Percentiles rank a stretch among this genome's conserved stretches.
These are phyloP conservation scores for Xylariaceae sp. DNA, from an alignment of 2,329 filamentous ascomycete species.

Conservation along the genomic window DNA sequence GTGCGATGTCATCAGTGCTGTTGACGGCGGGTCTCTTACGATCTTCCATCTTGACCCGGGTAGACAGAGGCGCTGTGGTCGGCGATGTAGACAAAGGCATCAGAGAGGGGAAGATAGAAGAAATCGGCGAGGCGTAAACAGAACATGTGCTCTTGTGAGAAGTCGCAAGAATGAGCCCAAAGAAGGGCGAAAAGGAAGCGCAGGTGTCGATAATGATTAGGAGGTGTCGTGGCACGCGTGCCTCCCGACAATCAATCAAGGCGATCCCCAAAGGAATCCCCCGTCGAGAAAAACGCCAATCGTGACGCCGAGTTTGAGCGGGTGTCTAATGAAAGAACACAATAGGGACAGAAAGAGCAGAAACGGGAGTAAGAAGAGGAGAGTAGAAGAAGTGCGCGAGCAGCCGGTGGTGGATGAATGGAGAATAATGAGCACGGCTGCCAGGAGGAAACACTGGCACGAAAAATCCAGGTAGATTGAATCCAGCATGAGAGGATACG, in stretches of 20 bases:
- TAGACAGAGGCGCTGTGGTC: constrained; percentile 74
- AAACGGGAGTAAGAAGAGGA: background rate
- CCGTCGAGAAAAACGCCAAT: constrained; percentile 20
- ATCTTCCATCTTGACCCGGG: constrained; percentile 97
- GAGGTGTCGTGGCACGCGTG: constrained; percentile 25
- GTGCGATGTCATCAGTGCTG: constrained; percentile 81
- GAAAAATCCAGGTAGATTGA: constrained; percentile 31
- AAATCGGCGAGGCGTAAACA: constrained; percentile 29
- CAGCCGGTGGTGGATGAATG: constrained; percentile 12
- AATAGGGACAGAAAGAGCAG: constrained; percentile 3
- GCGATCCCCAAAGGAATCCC: constrained; percentile 28
- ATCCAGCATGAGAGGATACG: constrained; percentile 13
- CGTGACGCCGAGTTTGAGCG: background rate
- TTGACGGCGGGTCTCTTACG: constrained; percentile 91
- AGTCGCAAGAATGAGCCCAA: constrained; percentile 14
- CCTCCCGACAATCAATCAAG: constrained; percentile 20
- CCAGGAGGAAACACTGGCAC: constrained; percentile 26
- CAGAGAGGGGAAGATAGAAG: constrained; percentile 63
- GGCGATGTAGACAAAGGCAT: constrained; percentile 85
- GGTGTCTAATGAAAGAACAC: background rate
- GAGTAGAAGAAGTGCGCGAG: constrained; percentile 16
- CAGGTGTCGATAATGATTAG: constrained; percentile 16
- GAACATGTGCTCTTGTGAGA: constrained; percentile 12
- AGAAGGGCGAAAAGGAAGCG: constrained; percentile 22
- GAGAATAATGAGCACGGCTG: constrained; percentile 22